These are phyloP conservation scores for Phanerochaete sordida DNA, from an alignment of 768 basidiomycete species.

Conservation along the genomic window DNA sequence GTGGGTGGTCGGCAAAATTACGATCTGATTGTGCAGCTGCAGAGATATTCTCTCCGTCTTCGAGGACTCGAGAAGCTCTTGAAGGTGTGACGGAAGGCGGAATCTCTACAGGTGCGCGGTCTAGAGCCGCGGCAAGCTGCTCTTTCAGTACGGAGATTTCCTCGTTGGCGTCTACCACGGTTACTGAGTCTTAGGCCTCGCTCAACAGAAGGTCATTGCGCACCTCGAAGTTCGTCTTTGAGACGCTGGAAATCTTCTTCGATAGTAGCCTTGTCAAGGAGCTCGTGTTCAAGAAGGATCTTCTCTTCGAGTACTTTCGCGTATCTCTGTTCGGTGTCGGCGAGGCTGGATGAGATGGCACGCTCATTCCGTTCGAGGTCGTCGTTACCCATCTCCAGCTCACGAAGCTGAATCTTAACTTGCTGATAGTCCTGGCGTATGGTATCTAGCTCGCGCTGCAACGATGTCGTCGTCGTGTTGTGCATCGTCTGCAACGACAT, in stretches of 20 bases:
- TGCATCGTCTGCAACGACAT: constrained; percentile 86
- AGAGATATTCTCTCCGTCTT: constrained; percentile 46
- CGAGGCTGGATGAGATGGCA: constrained; percentile 77
- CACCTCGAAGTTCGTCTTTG: constrained; percentile 91
- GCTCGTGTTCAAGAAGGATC: constrained; percentile 93
- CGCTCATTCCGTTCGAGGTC: constrained; percentile 95
- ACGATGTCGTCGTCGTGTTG: constrained; percentile 84
- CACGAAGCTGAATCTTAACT: constrained; percentile 71
- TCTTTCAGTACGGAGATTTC: constrained; percentile 84
- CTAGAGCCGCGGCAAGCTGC: constrained; percentile 47
- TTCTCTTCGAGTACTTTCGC: constrained; percentile 93
- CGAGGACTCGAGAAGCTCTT: constrained; percentile 34
- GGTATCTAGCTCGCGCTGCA: constrained; percentile 88
- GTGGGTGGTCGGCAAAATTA: constrained; percentile 52
- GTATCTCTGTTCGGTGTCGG: constrained; percentile 85
- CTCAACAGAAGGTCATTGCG: constrained; percentile 15
- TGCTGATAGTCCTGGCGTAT: constrained; percentile 72
- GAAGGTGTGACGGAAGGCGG: constrained; percentile 22
- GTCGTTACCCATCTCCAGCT: constrained; percentile 97
- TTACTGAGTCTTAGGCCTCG: constrained; percentile 9
- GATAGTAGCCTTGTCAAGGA: constrained; percentile 83
- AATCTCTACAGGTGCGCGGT: constrained; percentile 24
- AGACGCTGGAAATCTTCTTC: constrained; percentile 91
- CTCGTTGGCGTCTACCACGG: constrained; percentile 67
- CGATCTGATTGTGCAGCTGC: constrained; percentile 60